These are phyloP conservation scores for Aspergillus sp. DNA, from an alignment of 2,329 filamentous ascomycete species.

Conservation along the genomic window DNA sequence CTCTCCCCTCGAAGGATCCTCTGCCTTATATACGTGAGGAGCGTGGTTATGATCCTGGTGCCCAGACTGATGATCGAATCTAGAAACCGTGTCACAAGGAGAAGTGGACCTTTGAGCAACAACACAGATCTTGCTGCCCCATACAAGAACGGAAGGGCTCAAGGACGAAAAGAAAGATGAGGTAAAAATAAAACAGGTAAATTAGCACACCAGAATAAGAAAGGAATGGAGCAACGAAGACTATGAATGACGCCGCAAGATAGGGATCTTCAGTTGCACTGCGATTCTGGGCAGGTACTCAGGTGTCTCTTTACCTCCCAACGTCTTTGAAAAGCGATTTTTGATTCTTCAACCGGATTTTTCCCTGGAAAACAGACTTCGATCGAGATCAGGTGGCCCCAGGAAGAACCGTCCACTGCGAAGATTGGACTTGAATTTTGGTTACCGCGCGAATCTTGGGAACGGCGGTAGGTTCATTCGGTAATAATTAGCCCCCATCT, in stretches of 20 bases:
- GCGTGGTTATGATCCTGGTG: background rate
- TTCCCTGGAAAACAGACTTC: slow-evolving; percentile 2
- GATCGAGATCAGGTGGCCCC: slow-evolving; percentile 17
- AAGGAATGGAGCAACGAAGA: slow-evolving; percentile 8
- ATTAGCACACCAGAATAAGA: background rate
- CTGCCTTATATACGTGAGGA: slow-evolving; percentile 21
- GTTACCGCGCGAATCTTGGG: slow-evolving; percentile 7
- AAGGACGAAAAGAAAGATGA: slow-evolving; percentile 8
- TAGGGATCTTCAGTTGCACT: slow-evolving; percentile 25
- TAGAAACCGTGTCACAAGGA: slow-evolving; percentile 20
- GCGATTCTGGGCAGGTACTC: slow-evolving; percentile 10
- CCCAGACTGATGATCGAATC: slow-evolving; percentile 14
- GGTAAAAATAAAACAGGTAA: slow-evolving; percentile 9
- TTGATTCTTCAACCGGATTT: slow-evolving; percentile 4
- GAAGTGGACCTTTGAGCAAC: slow-evolving; percentile 12
- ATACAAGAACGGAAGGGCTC: slow-evolving; percentile 15
- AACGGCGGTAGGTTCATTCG: slow-evolving; percentile 13
- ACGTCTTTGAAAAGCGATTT: slow-evolving; percentile 13
- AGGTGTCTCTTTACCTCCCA: background rate
- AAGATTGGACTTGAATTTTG: slow-evolving; percentile 12
- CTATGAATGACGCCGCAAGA: slow-evolving; percentile 21
- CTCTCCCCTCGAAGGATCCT: background rate
- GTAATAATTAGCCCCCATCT: slow-evolving; percentile 1
- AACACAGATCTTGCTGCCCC: slow-evolving; percentile 6
- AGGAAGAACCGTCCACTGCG: background rate